Base-by-base conservation (phyloP, 78 protist genomes). In the Cyanophora paradoxa region DNA sequence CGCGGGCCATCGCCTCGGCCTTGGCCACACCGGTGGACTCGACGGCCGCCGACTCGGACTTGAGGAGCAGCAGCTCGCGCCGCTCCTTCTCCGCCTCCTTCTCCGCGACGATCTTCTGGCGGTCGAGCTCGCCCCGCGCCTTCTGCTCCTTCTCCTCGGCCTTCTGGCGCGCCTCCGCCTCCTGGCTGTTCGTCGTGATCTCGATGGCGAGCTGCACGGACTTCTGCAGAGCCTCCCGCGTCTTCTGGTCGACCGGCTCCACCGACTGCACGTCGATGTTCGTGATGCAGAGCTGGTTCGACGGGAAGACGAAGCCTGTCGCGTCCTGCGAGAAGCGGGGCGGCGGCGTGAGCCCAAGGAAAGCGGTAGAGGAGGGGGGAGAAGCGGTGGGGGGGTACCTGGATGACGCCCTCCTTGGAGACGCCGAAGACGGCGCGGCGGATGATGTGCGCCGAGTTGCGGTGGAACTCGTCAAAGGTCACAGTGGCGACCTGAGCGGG, bases 391-490 rank as follows among this genome's bases (percentile, higher is more conserved):
- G 19, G 11, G 54, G 11, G 13, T 19, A 65, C 71, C 17, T 65
- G 13, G 31, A 16, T 31, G 11, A 11, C 26, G 50, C 34, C 40
- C 39, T 58, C 48, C 48, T 44, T 22, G 33, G n/a, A n/a, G n/a
- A n/a, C n/a, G n/a, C 94, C 94, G 66, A 93, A 93, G 59, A 93
- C 92, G 33, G 93, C 79, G 34, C 73, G 64, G 56, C 90, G 77
- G 74, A 93, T 92, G 81, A 93, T 85, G 62, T 46, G 39, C 56
- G 92, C 93, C 16, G 93, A 82, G 81, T 82, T 76, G 63, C 75
- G 57, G 83, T 93, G 97, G 92, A 93, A 93, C 78, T 86, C 84
- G 73, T 93, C 97, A 62, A 93, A 93, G n/a, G 82, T 17, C 10
- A 72, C 74, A 1, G 62, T 8, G 22, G 97, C 96, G n/a, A n/a